Base-by-base conservation (phyloP, 1,284 basidiomycete genomes). In the Ustilago sp. region DNA sequence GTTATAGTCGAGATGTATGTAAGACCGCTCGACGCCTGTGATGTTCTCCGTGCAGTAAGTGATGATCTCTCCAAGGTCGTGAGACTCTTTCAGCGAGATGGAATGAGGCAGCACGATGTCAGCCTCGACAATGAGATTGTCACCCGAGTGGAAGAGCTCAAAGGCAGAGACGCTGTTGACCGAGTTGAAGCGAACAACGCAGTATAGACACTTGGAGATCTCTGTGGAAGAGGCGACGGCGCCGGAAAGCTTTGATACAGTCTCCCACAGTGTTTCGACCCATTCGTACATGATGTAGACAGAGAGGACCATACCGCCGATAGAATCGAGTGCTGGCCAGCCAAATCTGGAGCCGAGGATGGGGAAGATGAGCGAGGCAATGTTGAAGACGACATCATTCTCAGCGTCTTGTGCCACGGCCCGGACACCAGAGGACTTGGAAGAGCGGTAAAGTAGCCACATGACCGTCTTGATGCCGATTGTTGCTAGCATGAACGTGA, bases 361-460 rank as follows among this genome's bases (percentile, higher is more conserved):
- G 17, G 89, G 89, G 76, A 90, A 90, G 31, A 88, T 81, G 17
- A 90, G 86, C 8, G 89, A 89, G 77, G 89, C 88, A 32, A 88
- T 82, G 82, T 90, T 90, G 83, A 90, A 88, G 48, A 88, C 88
- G 12, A 87, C 86, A 68, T 89, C 89, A 77, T 89, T 89, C 79
- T 89, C 87, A 8, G 89, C 89, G 72, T 89, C 88, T 60, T 87
- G 87, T 17, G 86, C 83, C 48, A 87, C 73, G 8, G 87, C 87
- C 38, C 84, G 80, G 6, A 88, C 87, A 13, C 81, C 81, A 3
- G 84, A 83, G 52, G 84, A 87, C 48, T 84, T 85, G 74, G 86
- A 86, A 23, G 78, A 77, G 13, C 85, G 77, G 72, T 87, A 88
- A 38, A 83, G 79, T 5, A 87, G 60, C 87, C 87, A 89, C 82